These are phyloP conservation scores for Barnettozyma salicaria DNA, from an alignment of 805 yeast species.

Conservation along the genomic window DNA sequence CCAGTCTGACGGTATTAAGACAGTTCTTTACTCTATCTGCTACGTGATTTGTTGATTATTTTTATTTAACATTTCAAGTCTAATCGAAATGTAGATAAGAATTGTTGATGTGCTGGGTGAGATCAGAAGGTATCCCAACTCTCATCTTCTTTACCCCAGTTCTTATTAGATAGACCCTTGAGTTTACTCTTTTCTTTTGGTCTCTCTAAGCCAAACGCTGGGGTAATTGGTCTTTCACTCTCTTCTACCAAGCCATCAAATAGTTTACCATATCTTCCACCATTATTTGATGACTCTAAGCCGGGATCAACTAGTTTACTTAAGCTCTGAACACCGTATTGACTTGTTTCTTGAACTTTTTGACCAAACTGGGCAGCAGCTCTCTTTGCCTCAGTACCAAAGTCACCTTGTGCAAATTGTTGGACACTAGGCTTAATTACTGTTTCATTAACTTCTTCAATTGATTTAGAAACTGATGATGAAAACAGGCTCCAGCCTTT, in stretches of 20 bases:
- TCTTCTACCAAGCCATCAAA: slow-evolving; percentile 50
- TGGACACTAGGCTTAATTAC: slow-evolving; percentile 90
- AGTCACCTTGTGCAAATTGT: slow-evolving; percentile 73
- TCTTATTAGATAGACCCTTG: slow-evolving; percentile 41
- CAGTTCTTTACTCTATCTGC: too few relatives aligned
- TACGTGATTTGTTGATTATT: not conserved
- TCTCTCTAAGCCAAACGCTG: slow-evolving; percentile 61
- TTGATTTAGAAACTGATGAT: slow-evolving; percentile 75
- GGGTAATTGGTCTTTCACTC: slow-evolving; percentile 37
- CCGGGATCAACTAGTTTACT: slow-evolving; percentile 37
- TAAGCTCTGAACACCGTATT: slow-evolving; percentile 60
- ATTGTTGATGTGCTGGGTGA: not conserved
- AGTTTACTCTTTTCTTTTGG: slow-evolving; percentile 57
- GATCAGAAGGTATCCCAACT: slow-evolving; percentile 64
- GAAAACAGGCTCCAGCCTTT: slow-evolving; percentile 95
- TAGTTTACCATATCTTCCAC: slow-evolving; percentile 42
- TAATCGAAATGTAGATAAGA: too few relatives aligned
- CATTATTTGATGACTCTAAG: slow-evolving; percentile 25
- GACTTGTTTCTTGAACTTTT: slow-evolving; percentile 83
- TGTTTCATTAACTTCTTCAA: slow-evolving; percentile 77
- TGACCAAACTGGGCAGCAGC: slow-evolving; percentile 98
- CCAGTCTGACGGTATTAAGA: too few relatives aligned
- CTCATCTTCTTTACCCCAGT: slow-evolving; percentile 45
- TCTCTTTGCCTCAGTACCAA: slow-evolving; percentile 73
- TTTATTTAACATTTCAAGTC: not conserved